These are phyloP conservation scores for Cyclotella sp. DNA, from an alignment of 108 stramenopile genomes.

Conservation along the genomic window DNA sequence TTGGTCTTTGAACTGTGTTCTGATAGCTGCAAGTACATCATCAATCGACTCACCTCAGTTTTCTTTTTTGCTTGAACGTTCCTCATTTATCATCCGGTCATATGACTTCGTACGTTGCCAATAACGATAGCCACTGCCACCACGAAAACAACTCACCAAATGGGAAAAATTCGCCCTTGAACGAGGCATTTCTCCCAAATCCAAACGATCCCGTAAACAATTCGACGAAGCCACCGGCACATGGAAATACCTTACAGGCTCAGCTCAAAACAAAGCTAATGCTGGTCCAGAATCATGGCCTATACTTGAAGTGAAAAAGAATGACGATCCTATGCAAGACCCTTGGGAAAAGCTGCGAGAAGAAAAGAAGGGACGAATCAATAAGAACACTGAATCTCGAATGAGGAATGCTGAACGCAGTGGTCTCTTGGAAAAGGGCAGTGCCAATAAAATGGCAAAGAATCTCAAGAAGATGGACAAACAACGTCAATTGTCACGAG, in stretches of 20 bases:
- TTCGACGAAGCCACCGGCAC: constrained; percentile 87
- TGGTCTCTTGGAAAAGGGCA: constrained; percentile 74
- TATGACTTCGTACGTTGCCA: background rate
- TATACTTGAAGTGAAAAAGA: constrained; percentile 88
- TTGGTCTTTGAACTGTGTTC: too few relatives aligned
- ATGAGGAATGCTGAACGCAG: constrained; percentile 83
- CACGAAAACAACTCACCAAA: constrained; percentile 85
- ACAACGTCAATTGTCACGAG: constrained; percentile 51
- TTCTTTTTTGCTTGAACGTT: too few relatives aligned
- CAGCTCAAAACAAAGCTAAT: constrained; percentile 68
- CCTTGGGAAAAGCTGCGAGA: constrained; percentile 86
- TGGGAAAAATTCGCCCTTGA: constrained; percentile 92
- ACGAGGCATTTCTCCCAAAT: constrained; percentile 84
- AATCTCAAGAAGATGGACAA: constrained; percentile 55
- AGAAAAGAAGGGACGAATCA: constrained; percentile 67
- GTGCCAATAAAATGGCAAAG: constrained; percentile 67
- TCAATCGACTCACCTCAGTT: too few relatives aligned
- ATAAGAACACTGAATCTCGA: constrained; percentile 73
- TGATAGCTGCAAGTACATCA: too few relatives aligned
- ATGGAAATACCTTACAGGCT: constrained; percentile 88
- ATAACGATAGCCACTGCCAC: constrained; percentile 75
- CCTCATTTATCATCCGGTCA: too few relatives aligned
- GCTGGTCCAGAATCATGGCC: constrained; percentile 80
- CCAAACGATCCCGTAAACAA: constrained; percentile 89
- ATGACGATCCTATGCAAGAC: constrained; percentile 82